Evolutionary conservation across 2,329 filamentous ascomycete species (phyloP).

Genomic region (Ophiognomonia clavigignenti-juglandacearum): DNA sequence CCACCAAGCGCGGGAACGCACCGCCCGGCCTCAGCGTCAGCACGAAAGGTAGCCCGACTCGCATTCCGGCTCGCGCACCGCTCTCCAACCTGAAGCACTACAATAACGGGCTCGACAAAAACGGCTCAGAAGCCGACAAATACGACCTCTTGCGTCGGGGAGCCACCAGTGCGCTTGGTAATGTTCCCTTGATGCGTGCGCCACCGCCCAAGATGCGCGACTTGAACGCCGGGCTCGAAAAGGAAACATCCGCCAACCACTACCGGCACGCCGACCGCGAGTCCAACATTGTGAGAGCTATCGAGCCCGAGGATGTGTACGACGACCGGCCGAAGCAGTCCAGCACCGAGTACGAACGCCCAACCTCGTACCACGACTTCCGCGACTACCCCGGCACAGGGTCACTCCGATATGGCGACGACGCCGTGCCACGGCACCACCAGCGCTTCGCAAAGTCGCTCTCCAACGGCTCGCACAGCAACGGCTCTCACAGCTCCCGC

Average conservation of each 20-base stretch:
- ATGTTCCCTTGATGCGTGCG: slow-evolving; percentile 52
- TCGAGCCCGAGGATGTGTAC: slow-evolving; percentile 80
- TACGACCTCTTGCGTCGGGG: slow-evolving; percentile 37
- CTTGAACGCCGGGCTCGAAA: slow-evolving; percentile 48
- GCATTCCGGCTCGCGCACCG: slow-evolving; percentile 65
- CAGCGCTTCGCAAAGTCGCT: slow-evolving; percentile 23
- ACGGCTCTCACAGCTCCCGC: slow-evolving; percentile 34
- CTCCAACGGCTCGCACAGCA: slow-evolving; percentile 30
- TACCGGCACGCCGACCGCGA: slow-evolving; percentile 44
- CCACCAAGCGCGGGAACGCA: slow-evolving; percentile 28
- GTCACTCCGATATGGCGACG: slow-evolving; percentile 13
- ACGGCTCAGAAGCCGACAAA: slow-evolving; percentile 33
- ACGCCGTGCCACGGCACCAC: slow-evolving; percentile 28
- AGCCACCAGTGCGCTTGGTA: slow-evolving; percentile 26
- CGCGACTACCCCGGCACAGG: slow-evolving; percentile 28
- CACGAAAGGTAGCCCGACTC: slow-evolving; percentile 53
- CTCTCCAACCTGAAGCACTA: slow-evolving; percentile 65
- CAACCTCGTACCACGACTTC: slow-evolving; percentile 33
- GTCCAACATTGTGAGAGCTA: slow-evolving; percentile 53
- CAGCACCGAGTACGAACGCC: slow-evolving; percentile 27
- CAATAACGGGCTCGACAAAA: slow-evolving; percentile 77
- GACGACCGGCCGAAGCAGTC: slow-evolving; percentile 49
- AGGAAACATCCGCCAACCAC: slow-evolving; percentile 44
- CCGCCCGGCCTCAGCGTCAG: slow-evolving; percentile 23
- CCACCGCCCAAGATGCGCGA: slow-evolving; percentile 94